Percentiles rank a stretch among this genome's conserved stretches.
Conservation (phyloP, 768 basidiomycete species). For the Mycena sanguinolenta region DNA sequence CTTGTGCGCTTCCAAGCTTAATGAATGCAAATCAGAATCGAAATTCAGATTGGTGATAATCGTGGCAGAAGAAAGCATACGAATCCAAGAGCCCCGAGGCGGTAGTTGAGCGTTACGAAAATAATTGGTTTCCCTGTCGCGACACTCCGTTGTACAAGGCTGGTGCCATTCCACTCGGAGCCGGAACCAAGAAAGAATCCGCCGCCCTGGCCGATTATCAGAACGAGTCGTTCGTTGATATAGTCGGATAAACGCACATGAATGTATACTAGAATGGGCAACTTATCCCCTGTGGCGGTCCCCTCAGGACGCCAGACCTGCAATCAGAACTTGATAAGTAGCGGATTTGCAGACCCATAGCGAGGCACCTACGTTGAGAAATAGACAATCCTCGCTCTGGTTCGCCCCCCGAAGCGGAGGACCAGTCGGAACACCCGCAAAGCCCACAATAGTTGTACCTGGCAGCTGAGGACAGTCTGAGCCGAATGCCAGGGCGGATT, state of each 20-base stretch:
- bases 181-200: conserved; percentile 8
- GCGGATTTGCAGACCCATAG: not conserved
- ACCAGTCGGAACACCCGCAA: not conserved
- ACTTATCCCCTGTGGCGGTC: not conserved
- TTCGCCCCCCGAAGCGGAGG: conserved; percentile 16
- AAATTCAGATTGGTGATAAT: not conserved
- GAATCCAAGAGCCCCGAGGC: conserved; percentile 4
- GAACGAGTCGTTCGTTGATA: not conserved
- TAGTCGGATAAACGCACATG: not conserved
- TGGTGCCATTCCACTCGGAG: conserved; percentile 15
- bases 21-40: too few species aligned
- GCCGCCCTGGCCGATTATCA: not conserved
- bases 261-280: not conserved
- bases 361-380: conserved; percentile 3
- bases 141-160: conserved; percentile 8
- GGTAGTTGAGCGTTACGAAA: conserved; percentile 7
- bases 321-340: not conserved
- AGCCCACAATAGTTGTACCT: not conserved
- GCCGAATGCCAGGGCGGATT: conserved; percentile 8
- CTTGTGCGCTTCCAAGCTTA: conserved; percentile 17
- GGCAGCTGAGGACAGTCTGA: conserved; percentile 19
- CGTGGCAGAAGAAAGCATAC: not conserved
- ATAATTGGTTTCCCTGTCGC: conserved; percentile 9
- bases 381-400: conserved; percentile 20
- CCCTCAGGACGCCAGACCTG: not conserved